phyloP scores from a whole-genome alignment of 1,139 yeast genomes.

The Ashbya aceris region DNA sequence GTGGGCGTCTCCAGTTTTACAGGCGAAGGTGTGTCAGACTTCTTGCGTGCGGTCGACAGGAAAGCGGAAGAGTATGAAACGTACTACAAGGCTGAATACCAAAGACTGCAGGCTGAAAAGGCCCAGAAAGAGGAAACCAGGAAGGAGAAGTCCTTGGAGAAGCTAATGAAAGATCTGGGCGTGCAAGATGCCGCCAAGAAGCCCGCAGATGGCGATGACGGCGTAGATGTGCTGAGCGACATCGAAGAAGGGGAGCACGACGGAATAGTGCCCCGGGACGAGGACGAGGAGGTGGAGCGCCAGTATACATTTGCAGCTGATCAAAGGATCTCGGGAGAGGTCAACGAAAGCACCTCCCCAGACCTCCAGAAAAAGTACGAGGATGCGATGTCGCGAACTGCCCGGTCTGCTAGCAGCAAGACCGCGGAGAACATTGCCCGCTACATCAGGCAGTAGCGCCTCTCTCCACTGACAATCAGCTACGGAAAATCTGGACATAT shows the following conservation, averaged over 20 bases:
- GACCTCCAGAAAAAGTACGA: constrained; percentile 64
- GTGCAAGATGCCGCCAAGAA: constrained; percentile 36
- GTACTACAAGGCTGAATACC: constrained; percentile 80
- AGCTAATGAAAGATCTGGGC: constrained; percentile 78
- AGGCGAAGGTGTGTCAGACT: constrained; percentile 91
- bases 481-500: not conserved
- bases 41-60: constrained; percentile 68
- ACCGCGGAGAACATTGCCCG: constrained; percentile 67
- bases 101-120: constrained; percentile 65
- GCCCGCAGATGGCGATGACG: constrained; percentile 8
- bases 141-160: constrained; percentile 61
- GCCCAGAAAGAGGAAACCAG: constrained; percentile 65
- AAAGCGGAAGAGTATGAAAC: constrained; percentile 84
- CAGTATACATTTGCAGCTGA: constrained; percentile 75
- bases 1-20: constrained; percentile 88
- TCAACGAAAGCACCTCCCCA: constrained; percentile 40
- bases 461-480: not conserved
- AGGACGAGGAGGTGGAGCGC: constrained; percentile 50
- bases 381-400: constrained; percentile 57
- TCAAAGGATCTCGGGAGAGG: constrained; percentile 47
- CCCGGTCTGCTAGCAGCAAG: constrained; percentile 50
- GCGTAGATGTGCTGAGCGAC: constrained; percentile 64
- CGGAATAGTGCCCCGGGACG: constrained; percentile 57
- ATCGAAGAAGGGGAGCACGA: constrained; percentile 49
- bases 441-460: constrained; percentile 38